Evolutionary conservation across 192 early-diverging fungal genomes (phyloP).

Genomic region (Coemansia aciculifera): DNA sequence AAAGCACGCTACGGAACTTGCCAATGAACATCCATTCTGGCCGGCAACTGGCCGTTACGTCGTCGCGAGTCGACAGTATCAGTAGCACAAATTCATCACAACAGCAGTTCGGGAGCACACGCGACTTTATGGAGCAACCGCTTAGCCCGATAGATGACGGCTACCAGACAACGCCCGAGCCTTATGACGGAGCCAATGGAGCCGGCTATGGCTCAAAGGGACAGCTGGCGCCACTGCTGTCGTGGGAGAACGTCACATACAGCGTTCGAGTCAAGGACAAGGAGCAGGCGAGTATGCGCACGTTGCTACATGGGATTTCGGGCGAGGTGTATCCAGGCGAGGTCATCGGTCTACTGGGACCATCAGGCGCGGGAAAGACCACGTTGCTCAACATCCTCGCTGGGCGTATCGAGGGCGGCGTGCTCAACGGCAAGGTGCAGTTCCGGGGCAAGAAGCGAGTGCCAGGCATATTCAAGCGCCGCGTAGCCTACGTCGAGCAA

Average conservation of each 20-base stretch:
- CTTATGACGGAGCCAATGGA: background rate
- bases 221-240: constrained; percentile 31
- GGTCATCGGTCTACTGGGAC: constrained; percentile 91
- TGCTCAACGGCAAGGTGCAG: constrained; percentile 70
- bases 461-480: constrained; percentile 65
- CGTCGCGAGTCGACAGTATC: constrained; percentile 12
- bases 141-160: constrained; percentile 38
- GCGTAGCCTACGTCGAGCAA: constrained; percentile 86
- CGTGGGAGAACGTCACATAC: constrained; percentile 49
- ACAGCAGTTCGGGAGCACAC: constrained; percentile 48
- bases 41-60: constrained; percentile 3
- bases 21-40: constrained; percentile 8
- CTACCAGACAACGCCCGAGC: constrained; percentile 13
- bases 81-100: constrained; percentile 20
- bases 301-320: constrained; percentile 66
- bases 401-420: constrained; percentile 66
- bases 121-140: constrained; percentile 51
- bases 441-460: constrained; percentile 74
- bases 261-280: constrained; percentile 50
- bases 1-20: background rate
- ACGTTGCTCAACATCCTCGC: constrained; percentile 90
- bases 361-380: constrained; percentile 91
- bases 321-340: constrained; percentile 82
- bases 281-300: constrained; percentile 41
- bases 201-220: constrained; percentile 1